Evolutionary conservation across 2,329 filamentous ascomycete genomes (phyloP).

Genomic region (Sclerotinia sclerotiorum): DNA sequence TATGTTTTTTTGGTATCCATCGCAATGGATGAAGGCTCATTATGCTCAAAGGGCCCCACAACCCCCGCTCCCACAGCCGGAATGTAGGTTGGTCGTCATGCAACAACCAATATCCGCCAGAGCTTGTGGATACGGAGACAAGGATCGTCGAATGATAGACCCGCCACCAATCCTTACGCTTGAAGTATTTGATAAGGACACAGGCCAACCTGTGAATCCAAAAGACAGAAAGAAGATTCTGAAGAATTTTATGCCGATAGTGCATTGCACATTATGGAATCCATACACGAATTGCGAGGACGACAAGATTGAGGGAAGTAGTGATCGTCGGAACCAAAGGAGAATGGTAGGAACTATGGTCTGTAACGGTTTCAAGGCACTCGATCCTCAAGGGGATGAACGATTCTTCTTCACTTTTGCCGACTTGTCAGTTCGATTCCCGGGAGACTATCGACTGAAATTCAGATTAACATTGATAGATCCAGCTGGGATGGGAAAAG

Average conservation of each 20-base stretch:
- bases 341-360: conserved; percentile 79
- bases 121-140: conserved; percentile 80
- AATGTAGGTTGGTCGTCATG: conserved; percentile 16
- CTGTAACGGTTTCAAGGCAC: conserved; percentile 72
- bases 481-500: conserved; percentile 44
- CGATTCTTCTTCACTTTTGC: conserved; percentile 87
- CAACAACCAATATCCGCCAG: conserved; percentile 77
- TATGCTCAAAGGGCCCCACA: neutral
- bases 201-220: neutral
- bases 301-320: conserved; percentile 61
- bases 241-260: conserved; percentile 35
- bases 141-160: conserved; percentile 78
- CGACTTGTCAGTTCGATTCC: conserved; percentile 75
- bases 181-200: conserved; percentile 19
- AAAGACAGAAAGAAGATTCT: conserved; percentile 14
- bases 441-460: conserved; percentile 71
- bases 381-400: conserved; percentile 69
- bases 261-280: conserved; percentile 76
- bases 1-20: conserved; percentile 19
- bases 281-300: conserved; percentile 65
- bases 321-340: conserved; percentile 68
- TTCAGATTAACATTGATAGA: conserved; percentile 71
- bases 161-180: conserved; percentile 72
- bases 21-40: conserved; percentile 19
- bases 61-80: conserved; percentile 17